Evolutionary conservation across 768 basidiomycete species (phyloP).

Genomic region (Dentipellis sp.): DNA sequence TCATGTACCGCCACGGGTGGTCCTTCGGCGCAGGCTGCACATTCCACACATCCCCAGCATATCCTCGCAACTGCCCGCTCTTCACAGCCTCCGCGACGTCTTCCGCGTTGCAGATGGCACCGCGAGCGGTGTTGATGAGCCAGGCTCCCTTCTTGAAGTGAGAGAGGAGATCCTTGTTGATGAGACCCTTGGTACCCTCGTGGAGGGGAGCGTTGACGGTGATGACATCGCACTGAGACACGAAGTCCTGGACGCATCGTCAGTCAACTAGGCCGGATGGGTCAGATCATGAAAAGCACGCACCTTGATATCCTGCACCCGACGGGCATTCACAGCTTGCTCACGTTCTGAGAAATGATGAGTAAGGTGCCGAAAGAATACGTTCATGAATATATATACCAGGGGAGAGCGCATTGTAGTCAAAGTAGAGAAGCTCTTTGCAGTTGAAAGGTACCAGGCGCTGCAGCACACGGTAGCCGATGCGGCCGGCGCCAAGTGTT

Average conservation of each 20-base stretch:
- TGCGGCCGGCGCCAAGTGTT: conserved; percentile 35
- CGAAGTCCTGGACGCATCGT: background rate
- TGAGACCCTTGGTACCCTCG: conserved; percentile 29
- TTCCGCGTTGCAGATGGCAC: conserved; percentile 32
- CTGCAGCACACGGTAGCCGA: conserved; percentile 30
- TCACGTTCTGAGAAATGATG: conserved; percentile 16
- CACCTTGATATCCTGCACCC: conserved; percentile 27
- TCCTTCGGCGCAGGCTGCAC: conserved; percentile 32
- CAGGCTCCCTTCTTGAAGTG: conserved; percentile 34
- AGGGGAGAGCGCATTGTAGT: conserved; percentile 23
- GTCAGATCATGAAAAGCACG: too few relatives aligned
- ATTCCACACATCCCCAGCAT: conserved; percentile 24
- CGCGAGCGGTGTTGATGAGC: conserved; percentile 38
- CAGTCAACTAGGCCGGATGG: too few relatives aligned
- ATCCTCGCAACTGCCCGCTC: conserved; percentile 28
- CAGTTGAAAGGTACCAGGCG: conserved; percentile 25
- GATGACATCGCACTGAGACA: conserved; percentile 22
- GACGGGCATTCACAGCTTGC: conserved; percentile 23
- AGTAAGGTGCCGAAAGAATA: too few relatives aligned
- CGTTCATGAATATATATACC: too few relatives aligned
- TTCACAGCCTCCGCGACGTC: conserved; percentile 31
- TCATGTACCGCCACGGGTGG: conserved; percentile 69
- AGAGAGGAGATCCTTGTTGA: conserved; percentile 31
- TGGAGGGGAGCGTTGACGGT: conserved; percentile 60
- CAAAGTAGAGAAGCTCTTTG: conserved; percentile 38